Base-by-base conservation (phyloP, 2,329 filamentous ascomycete species). In the Colletotrichum chlorophyti region DNA sequence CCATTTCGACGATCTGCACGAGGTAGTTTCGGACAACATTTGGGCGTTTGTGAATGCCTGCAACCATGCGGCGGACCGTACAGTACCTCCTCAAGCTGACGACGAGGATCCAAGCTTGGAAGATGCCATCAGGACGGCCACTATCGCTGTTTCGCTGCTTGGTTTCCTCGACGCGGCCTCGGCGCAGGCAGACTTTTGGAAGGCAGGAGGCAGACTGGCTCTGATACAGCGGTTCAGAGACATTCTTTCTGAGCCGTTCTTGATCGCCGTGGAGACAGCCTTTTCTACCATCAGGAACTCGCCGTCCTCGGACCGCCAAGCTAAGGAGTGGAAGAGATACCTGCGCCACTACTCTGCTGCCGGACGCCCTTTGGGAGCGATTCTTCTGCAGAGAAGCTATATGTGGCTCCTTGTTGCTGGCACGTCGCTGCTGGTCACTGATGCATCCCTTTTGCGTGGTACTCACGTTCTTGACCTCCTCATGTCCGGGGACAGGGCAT, bases 251-350 rank as follows among this genome's bases (percentile, higher is more conserved):
- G 93, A 97, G 67, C 81, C 86, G 6, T 97, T 96, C 69, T 82
- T 97, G 64, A 85, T 96, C 11, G 88, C 91, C 2, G 85, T 98
- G 32, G 95, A 98, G 75, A 92, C 91, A 0, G 91, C 93, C 8
- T 89, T 97, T 57, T 97, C 94, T 8, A 93, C 91, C 8, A 90
- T 98, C 63, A 89, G 94, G 53, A 96, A 96, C 73, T 84, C 89
- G 3, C 87, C 86, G 64, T 83, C 83, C 24, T 77, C 86, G 21
- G 87, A 91, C 62, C 81, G 83, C 43, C 77, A 83, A 24, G 79
- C 91, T 17, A 90, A 87, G 67, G 91, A 97, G 64, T 99, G 95
- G 95, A 96, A 91, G 75, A 87, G 89, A 63, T 92, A 91, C 73
- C 78, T 91, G 54, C 90, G 89, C 40, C 90, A 93, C 61, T 99